Conservation (phyloP, 306 rosid species). For the Senna siamea region DNA sequence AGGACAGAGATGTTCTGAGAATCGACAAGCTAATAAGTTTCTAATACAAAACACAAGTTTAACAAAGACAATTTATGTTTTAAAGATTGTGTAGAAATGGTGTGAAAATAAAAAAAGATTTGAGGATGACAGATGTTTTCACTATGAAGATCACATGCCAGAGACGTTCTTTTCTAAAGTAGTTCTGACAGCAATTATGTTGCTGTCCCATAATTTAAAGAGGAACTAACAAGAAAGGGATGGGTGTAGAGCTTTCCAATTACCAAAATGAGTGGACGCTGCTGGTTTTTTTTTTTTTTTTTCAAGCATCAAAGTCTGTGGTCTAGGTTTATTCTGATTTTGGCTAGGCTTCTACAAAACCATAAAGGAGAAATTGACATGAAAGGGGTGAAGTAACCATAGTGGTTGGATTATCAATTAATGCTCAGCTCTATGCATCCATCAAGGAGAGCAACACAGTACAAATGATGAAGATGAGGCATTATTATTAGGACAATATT, state of each 20-base stretch:
- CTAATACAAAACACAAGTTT: not conserved
- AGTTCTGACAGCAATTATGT: not conserved
- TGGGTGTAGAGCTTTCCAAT: not conserved
- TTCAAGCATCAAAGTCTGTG: not conserved
- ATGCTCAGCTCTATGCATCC: not conserved
- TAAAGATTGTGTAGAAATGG: too few species aligned
- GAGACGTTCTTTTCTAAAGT: not conserved
- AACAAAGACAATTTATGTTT: not conserved
- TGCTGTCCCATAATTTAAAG: not conserved
- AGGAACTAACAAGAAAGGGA: not conserved
- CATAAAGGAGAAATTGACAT: not conserved
- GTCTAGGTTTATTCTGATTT: not conserved
- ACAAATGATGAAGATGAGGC: not conserved
- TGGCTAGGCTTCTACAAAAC: not conserved
- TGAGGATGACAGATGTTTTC: not conserved
- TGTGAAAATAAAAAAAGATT: not conserved
- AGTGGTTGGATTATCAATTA: conserved; percentile 5
- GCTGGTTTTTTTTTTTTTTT: not conserved
- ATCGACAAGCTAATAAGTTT: not conserved
- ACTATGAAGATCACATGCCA: conserved; percentile 1
- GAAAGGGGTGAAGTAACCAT: not conserved
- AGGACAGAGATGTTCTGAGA: not conserved
- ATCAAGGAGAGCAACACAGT: conserved; percentile 4
- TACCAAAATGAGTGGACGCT: not conserved
- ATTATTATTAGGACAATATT: not conserved